Evolutionary conservation across 1,139 yeast genomes (phyloP).

Genomic region (Suhomyces atakaporum): DNA sequence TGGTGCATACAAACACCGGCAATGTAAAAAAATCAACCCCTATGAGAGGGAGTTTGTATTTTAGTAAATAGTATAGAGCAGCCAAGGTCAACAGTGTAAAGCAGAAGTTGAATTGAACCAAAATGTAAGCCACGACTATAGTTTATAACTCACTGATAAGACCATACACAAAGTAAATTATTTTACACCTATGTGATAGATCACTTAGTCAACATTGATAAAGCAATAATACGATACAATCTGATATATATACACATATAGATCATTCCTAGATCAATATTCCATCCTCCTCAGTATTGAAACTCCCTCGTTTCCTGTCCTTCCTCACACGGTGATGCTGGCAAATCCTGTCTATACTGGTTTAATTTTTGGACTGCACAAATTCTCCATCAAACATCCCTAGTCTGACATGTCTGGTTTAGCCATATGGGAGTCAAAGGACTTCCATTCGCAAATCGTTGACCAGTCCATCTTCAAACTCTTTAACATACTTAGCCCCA

Average conservation of each 20-base stretch:
- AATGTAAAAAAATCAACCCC: not conserved
- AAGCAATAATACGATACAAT: too few relatives aligned
- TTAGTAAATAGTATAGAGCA: not conserved
- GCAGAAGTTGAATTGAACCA: too few relatives aligned
- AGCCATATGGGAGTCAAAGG: not conserved
- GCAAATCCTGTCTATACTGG: not conserved
- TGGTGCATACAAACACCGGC: constrained; percentile 6
- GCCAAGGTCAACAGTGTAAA: too few relatives aligned
- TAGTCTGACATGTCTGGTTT: not conserved
- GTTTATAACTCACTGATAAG: too few relatives aligned
- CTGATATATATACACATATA: too few relatives aligned
- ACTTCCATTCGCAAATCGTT: constrained; percentile 8
- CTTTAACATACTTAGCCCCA: not conserved
- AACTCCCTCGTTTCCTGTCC: too few relatives aligned
- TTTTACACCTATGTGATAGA: too few relatives aligned
- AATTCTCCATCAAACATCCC: not conserved
- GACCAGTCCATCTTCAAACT: constrained; percentile 11
- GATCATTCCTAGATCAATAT: too few relatives aligned
- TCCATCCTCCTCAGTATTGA: not conserved
- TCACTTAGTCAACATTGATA: too few relatives aligned
- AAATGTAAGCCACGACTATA: too few relatives aligned
- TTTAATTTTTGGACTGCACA: not conserved
- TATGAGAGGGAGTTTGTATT: constrained; percentile 6
- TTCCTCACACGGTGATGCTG: too few relatives aligned
- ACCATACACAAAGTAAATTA: too few relatives aligned